These are phyloP conservation scores for Physaria fendleri DNA, from an alignment of 345 rosid species.

Conservation along the genomic window DNA sequence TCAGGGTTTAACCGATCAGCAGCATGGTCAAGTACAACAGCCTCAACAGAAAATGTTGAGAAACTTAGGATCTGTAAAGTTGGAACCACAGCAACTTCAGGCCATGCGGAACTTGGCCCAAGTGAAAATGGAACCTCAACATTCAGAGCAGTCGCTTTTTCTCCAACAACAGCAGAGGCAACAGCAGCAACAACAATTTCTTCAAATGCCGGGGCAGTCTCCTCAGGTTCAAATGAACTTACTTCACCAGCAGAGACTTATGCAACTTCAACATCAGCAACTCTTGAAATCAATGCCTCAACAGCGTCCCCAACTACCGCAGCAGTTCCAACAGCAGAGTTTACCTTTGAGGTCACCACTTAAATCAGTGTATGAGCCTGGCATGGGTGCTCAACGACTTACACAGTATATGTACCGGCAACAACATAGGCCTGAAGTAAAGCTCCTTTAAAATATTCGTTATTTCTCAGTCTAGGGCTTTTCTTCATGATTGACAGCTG, in stretches of 20 bases:
- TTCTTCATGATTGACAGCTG: constrained; percentile 16
- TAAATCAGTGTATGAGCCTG: constrained; percentile 81
- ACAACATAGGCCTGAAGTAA: constrained; percentile 92
- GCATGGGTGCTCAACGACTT: constrained; percentile 91
- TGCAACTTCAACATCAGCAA: constrained; percentile 80
- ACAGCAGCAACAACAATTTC: constrained; percentile 73
- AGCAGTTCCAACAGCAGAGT: constrained; percentile 79
- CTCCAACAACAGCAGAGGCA: constrained; percentile 72
- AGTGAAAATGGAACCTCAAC: constrained; percentile 77
- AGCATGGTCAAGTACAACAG: constrained; percentile 45
- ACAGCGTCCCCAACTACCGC: constrained; percentile 69
- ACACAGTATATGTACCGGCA: constrained; percentile 89
- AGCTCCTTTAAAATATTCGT: constrained; percentile 12
- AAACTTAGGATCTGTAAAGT: constrained; percentile 57
- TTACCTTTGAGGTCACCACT: constrained; percentile 62
- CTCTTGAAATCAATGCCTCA: constrained; percentile 80
- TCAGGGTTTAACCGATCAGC: constrained; percentile 62
- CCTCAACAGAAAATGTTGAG: constrained; percentile 57
- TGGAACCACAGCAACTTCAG: constrained; percentile 68
- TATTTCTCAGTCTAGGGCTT: background rate
- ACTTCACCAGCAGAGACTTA: constrained; percentile 63
- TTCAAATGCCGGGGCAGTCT: constrained; percentile 81
- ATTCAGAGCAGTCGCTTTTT: constrained; percentile 67
- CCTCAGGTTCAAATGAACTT: constrained; percentile 74
- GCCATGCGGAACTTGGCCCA: constrained; percentile 54